Conservation (phyloP, 768 basidiomycete genomes). For the Russula abietina region DNA sequence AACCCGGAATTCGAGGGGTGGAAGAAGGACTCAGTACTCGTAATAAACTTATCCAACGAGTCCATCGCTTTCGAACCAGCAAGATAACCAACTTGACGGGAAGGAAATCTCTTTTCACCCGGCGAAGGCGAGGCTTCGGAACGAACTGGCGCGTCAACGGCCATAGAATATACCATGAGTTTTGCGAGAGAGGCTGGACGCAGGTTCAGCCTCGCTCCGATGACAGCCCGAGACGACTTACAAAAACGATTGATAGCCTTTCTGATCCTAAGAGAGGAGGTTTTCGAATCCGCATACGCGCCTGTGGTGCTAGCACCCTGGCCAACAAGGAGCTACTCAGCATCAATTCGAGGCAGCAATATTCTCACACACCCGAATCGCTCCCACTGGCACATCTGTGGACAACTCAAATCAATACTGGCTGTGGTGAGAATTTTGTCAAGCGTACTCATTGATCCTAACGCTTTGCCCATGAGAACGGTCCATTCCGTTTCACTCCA, state of each 20-base stretch:
- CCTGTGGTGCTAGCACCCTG: slow-evolving; percentile 63
- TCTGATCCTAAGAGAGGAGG: slow-evolving; percentile 57
- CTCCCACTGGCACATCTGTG: slow-evolving; percentile 67
- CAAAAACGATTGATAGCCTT: slow-evolving; percentile 61
- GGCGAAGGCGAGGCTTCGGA: slow-evolving; percentile 34
- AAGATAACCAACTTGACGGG: slow-evolving; percentile 48
- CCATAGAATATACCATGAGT: slow-evolving; percentile 84
- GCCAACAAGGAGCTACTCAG: slow-evolving; percentile 13
- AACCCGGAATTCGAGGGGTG: slow-evolving; percentile 89
- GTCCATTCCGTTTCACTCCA: slow-evolving; percentile 83
- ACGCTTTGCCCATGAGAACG: slow-evolving; percentile 72
- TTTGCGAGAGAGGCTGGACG: slow-evolving; percentile 56
- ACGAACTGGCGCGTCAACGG: slow-evolving; percentile 66
- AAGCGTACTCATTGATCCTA: slow-evolving; percentile 68
- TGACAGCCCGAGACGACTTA: slow-evolving; percentile 32
- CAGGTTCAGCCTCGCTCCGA: slow-evolving; percentile 1
- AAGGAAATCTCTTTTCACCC: slow-evolving; percentile 28
- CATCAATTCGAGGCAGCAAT: background rate
- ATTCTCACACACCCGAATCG: slow-evolving; percentile 45
- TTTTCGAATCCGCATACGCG: slow-evolving; percentile 59
- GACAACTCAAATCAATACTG: slow-evolving; percentile 4
- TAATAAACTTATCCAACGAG: slow-evolving; percentile 79
- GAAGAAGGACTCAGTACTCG: slow-evolving; percentile 90
- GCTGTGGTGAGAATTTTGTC: background rate
- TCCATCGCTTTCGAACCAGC: slow-evolving; percentile 87